Evolutionary conservation across 257 asterid species (phyloP).

Genomic region (Ligustrum vulgare): DNA sequence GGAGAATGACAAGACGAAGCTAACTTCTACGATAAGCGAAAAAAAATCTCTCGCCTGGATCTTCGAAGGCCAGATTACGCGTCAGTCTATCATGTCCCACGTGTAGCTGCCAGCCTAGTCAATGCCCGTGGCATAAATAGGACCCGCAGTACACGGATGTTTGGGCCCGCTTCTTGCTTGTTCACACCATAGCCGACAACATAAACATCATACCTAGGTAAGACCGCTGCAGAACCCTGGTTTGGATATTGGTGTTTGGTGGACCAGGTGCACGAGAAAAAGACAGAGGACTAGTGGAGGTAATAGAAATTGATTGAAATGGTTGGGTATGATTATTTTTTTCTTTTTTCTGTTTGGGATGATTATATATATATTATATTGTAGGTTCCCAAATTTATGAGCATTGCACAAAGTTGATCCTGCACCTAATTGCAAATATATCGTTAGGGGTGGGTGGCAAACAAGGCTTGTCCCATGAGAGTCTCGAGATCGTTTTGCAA

Average conservation of each 20-base stretch:
- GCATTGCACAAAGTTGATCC: not conserved
- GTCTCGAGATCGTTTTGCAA: too few relatives aligned
- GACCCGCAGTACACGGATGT: not conserved
- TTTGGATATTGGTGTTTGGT: not conserved
- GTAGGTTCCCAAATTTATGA: not conserved
- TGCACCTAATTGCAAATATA: not conserved
- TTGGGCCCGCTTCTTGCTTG: constrained; percentile 25
- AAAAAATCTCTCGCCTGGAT: not conserved
- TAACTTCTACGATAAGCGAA: too few relatives aligned
- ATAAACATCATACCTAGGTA: not conserved
- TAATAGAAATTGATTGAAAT: not conserved
- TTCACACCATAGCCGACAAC: constrained; percentile 33
- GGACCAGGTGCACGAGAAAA: not conserved
- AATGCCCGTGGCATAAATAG: constrained; percentile 36
- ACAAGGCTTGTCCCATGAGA: too few relatives aligned
- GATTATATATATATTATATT: too few relatives aligned
- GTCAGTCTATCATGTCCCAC: constrained; percentile 43
- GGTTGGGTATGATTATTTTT: not conserved
- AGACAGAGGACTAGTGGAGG: not conserved
- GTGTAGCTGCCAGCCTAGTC: constrained; percentile 31
- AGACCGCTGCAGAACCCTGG: not conserved
- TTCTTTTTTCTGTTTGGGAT: not conserved
- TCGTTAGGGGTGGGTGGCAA: too few relatives aligned
- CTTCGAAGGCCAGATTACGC: constrained; percentile 29
- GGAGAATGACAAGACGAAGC: too few relatives aligned